phyloP scores from a whole-genome alignment of 2,329 filamentous ascomycete species.

The Sphaceloma murrayae region DNA sequence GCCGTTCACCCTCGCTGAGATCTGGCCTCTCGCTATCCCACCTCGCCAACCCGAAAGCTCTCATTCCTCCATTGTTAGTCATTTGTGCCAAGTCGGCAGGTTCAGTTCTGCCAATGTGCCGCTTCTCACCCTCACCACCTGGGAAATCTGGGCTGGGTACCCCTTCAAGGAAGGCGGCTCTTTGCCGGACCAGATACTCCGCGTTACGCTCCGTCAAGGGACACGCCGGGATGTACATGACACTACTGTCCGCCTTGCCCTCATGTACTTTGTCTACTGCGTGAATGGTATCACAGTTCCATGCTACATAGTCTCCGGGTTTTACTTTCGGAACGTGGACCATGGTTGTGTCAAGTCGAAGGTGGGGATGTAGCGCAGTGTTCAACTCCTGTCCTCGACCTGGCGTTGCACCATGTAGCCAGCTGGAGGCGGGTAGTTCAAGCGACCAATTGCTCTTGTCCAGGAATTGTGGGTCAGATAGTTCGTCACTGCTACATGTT shows the following conservation, averaged over 20 bases:
- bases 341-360: slow-evolving; percentile 59
- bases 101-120: slow-evolving; percentile 36
- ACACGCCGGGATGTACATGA: slow-evolving; percentile 81
- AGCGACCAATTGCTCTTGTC: slow-evolving; percentile 53
- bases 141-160: slow-evolving; percentile 39
- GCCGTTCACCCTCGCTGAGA: slow-evolving; percentile 43
- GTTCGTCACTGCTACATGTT: slow-evolving; percentile 3
- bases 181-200: slow-evolving; percentile 59
- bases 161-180: slow-evolving; percentile 59
- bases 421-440: slow-evolving; percentile 43
- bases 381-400: slow-evolving; percentile 63
- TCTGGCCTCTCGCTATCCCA: slow-evolving; percentile 40
- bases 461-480: slow-evolving; percentile 30
- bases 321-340: slow-evolving; percentile 58
- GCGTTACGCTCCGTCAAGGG: slow-evolving; percentile 69
- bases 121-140: slow-evolving; percentile 53
- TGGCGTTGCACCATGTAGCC: slow-evolving; percentile 60
- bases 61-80: slow-evolving; percentile 32
- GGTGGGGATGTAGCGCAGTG: slow-evolving; percentile 56
- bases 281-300: slow-evolving; percentile 70
- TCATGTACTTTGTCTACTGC: slow-evolving; percentile 70
- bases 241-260: slow-evolving; percentile 65
- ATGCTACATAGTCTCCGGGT: slow-evolving; percentile 65
- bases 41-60: slow-evolving; percentile 45
- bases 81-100: slow-evolving; percentile 32